Evolutionary conservation across 108 stramenopile species (phyloP), one percentile per base, ranked within the genome.

Genomic region (Fistulifera pelliculosa): DNA sequence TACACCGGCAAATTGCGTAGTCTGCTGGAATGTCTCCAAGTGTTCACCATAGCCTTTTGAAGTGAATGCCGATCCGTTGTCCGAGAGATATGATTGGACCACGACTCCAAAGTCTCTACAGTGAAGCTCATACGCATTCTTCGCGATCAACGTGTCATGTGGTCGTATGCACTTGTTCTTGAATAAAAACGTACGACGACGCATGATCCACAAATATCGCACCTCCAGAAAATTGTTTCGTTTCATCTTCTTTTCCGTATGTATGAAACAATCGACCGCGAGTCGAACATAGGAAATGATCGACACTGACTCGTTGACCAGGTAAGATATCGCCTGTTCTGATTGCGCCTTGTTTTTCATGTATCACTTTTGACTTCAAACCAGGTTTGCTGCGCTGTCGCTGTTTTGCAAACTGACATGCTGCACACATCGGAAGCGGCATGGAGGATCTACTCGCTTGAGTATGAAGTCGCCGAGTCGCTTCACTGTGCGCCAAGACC

Each of bases 41-140:
- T 54, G 54, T 5, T 26, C 51, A 12, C 1, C 1, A 23, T 24
- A 66, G 1, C 19, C 65, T 17, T 3, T 27, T 24, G 51, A 53
- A 3, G 65, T 66, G 43, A 66, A 66, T n/a, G 51, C 51, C 2
- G 21, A 22, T 1, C 65, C 65, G 60, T 60, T 66, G 43, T 60
- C 58, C 5, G 53, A 47, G 24, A 47, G 41, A 28, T 48, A 64
- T 22, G 44, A 10, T 15, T 19, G 14, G 13, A 31, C 23, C 3
- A 49, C 12, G 38, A 55, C 54, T 38, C 65, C 64, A 50, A 41
- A 49, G 10, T 51, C 56, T 14, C 35, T 56, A 10, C 24, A 39
- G 41, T 50, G 48, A 1, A 2, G 3, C 23, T 65, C 64, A 21
- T 58, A 65, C 5, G 2, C 14, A 2, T 57, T 25, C 19, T 51